Conservation (phyloP, 257 asterid genomes). For the Solanum megistacrolobum region DNA sequence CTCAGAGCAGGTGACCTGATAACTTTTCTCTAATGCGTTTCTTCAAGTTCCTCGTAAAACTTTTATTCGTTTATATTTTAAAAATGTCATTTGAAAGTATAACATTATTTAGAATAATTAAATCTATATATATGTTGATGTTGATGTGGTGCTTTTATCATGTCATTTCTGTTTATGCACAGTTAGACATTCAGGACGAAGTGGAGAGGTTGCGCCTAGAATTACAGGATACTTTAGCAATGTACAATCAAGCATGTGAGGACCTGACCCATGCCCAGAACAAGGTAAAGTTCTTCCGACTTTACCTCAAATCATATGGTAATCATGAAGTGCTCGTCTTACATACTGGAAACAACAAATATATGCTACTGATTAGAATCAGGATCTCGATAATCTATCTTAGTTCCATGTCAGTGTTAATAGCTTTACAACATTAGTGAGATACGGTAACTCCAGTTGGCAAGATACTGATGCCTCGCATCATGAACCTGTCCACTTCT, state of each 20-base stretch:
- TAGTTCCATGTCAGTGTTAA: background rate
- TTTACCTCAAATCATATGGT: background rate
- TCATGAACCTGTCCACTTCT: background rate
- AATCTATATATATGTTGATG: background rate
- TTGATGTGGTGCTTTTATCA: slow-evolving; percentile 2
- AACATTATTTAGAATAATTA: background rate
- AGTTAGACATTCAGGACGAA: slow-evolving; percentile 48
- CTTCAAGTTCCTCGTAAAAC: background rate
- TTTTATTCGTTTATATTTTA: background rate
- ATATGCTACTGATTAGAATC: background rate
- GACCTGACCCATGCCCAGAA: slow-evolving; percentile 53
- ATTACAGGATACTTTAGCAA: slow-evolving; percentile 37
- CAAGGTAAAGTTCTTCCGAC: slow-evolving; percentile 35
- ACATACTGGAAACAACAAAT: background rate
- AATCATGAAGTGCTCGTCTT: background rate
- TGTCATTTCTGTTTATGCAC: slow-evolving; percentile 11
- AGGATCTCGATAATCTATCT: background rate
- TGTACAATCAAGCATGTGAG: slow-evolving; percentile 68
- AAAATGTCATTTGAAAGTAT: background rate
- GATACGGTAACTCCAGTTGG: background rate
- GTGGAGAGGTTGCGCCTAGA: slow-evolving; percentile 51
- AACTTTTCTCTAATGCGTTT: slow-evolving; percentile 3
- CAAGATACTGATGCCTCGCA: background rate
- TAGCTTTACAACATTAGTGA: background rate
- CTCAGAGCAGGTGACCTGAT: slow-evolving; percentile 42